Percentiles rank a stretch among this genome's conserved stretches.
Conservation (phyloP, 495 filamentous ascomycete species). For the Sporormia fimetaria region DNA sequence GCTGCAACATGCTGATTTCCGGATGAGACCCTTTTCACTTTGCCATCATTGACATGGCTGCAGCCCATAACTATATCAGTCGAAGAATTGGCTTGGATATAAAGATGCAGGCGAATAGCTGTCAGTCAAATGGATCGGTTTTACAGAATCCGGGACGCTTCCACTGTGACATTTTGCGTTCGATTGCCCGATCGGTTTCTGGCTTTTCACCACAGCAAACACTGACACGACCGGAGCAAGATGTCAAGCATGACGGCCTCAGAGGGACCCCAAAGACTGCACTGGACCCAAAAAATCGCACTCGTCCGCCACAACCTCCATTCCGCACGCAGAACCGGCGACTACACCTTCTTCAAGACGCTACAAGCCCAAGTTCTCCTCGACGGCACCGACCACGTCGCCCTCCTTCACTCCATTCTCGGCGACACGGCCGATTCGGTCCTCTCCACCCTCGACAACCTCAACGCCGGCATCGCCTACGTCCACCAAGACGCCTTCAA, state of each 20-base stretch:
- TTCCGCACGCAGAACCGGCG: constrained; percentile 28
- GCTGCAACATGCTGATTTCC: too few relatives aligned
- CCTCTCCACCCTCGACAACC: constrained; percentile 30
- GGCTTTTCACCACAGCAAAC: too few relatives aligned
- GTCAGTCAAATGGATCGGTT: too few relatives aligned
- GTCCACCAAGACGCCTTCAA: constrained; percentile 34
- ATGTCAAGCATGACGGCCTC: constrained; percentile 6
- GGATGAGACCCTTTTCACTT: too few relatives aligned
- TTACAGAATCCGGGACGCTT: too few relatives aligned
- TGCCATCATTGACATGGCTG: too few relatives aligned
- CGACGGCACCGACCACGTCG: constrained; percentile 31
- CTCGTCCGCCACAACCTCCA: constrained; percentile 33
- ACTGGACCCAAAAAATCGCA: constrained; percentile 32
- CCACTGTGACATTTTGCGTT: too few relatives aligned
- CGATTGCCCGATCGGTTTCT: too few relatives aligned
- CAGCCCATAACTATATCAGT: too few relatives aligned
- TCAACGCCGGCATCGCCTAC: constrained; percentile 33
- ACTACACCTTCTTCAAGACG: constrained; percentile 34
- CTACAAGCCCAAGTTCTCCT: constrained; percentile 29
- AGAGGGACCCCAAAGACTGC: constrained; percentile 24
- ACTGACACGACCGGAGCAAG: neutral
- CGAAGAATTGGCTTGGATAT: too few relatives aligned
- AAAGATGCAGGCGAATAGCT: too few relatives aligned
- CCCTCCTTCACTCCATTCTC: constrained; percentile 24
- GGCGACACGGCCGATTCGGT: constrained; percentile 30